A percentile compares a stretch with the other conserved stretches of the same genome.
Evolutionary conservation across 2,329 filamentous ascomycete genomes (phyloP).

Genomic region (Dryadomyces quercus-mongolicae): DNA sequence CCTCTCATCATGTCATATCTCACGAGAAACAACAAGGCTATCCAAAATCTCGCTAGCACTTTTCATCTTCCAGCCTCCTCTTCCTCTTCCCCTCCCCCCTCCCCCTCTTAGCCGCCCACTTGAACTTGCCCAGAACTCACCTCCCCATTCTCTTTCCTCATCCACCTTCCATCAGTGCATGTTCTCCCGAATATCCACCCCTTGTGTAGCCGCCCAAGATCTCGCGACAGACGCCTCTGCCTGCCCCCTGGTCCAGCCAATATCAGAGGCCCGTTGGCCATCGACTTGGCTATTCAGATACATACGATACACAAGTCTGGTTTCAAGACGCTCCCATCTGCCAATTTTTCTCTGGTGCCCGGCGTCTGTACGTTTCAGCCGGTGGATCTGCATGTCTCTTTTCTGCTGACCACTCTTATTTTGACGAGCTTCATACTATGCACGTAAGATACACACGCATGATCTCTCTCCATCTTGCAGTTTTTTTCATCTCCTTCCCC

Average conservation of each 20-base stretch:
- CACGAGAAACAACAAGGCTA: too few relatives aligned
- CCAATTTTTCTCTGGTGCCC: slow-evolving; percentile 18
- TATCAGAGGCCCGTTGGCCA: slow-evolving; percentile 30
- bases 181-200: background rate
- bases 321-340: slow-evolving; percentile 32
- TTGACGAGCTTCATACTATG: slow-evolving; percentile 13
- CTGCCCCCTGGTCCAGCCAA: slow-evolving; percentile 39
- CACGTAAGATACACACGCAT: too few relatives aligned
- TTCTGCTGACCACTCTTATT: slow-evolving; percentile 16
- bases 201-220: slow-evolving; percentile 1
- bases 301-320: slow-evolving; percentile 31
- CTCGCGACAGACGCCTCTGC: background rate
- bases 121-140: background rate
- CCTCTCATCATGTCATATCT: too few relatives aligned
- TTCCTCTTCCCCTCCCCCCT: background rate
- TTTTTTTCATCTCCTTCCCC: slow-evolving; percentile 16
- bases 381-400: slow-evolving; percentile 6
- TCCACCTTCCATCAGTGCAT: background rate
- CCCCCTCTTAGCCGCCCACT: background rate
- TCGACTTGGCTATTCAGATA: slow-evolving; percentile 30
- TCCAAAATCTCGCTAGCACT: too few relatives aligned
- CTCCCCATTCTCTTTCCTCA: background rate
- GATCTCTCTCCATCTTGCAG: slow-evolving; percentile 23
- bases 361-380: slow-evolving; percentile 14
- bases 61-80: background rate